These are phyloP conservation scores for Hebeloma cylindrosporum DNA, from an alignment of 768 basidiomycete genomes.

Conservation along the genomic window DNA sequence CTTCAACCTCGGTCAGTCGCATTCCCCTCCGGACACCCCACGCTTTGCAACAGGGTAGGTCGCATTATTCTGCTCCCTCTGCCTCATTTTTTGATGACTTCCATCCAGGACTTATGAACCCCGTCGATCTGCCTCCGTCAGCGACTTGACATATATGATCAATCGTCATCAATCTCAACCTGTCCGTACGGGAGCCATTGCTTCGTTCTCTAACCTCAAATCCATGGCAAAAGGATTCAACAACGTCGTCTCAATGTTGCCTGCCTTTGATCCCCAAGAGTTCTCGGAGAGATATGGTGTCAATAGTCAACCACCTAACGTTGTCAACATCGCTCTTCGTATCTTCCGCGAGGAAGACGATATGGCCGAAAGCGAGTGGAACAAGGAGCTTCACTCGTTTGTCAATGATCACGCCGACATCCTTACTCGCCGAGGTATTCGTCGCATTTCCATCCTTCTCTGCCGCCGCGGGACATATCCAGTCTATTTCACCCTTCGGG, in stretches of 20 bases:
- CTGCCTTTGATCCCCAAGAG: slow-evolving; percentile 69
- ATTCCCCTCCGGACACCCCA: slow-evolving; percentile 85
- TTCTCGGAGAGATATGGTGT: slow-evolving; percentile 74
- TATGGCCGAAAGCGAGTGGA: slow-evolving; percentile 74
- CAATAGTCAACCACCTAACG: slow-evolving; percentile 80
- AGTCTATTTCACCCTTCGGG: slow-evolving; percentile 89
- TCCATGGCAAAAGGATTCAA: slow-evolving; percentile 73
- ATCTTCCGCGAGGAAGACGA: slow-evolving; percentile 83
- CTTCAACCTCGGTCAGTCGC: slow-evolving; percentile 90
- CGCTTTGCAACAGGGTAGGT: slow-evolving; percentile 52
- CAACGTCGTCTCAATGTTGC: slow-evolving; percentile 71
- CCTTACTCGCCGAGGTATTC: slow-evolving; percentile 76
- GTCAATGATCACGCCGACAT: slow-evolving; percentile 66
- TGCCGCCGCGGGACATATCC: slow-evolving; percentile 93
- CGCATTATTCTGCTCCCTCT: background rate
- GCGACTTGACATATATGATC: slow-evolving; percentile 93
- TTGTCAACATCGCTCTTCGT: slow-evolving; percentile 91
- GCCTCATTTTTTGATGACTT: slow-evolving; percentile 9
- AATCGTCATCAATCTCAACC: slow-evolving; percentile 85
- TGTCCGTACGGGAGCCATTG: slow-evolving; percentile 85
- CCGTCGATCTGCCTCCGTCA: slow-evolving; percentile 87
- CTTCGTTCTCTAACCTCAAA: slow-evolving; percentile 79
- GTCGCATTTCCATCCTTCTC: slow-evolving; percentile 88
- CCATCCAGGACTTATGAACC: slow-evolving; percentile 48
- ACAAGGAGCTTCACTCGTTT: slow-evolving; percentile 66